Evolutionary conservation across 2,329 filamentous ascomycete genomes (phyloP), one percentile per base, ranked within the genome.

Genomic region (Endoconidiophora laricicola): DNA sequence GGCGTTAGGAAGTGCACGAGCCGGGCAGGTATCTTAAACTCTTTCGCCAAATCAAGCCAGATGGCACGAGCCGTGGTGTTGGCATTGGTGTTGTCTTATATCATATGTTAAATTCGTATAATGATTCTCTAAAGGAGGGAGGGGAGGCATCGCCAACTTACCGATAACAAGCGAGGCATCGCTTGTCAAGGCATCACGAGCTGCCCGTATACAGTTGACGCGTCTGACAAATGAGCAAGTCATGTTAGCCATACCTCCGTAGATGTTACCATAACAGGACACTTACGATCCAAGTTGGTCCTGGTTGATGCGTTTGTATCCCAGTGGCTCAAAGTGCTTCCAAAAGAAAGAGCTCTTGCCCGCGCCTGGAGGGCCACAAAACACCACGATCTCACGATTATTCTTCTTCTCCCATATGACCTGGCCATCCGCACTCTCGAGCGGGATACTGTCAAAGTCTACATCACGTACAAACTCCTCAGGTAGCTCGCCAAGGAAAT

Each of bases 341-440:
- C 81, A 86, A 65, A 82, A 95, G 59, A 91, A 94, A 0, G 86
- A 90, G 38, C 86, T 94, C 65, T 98, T 96, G 16, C 91, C 91
- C 2, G 86, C 79, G 1, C 85, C 88, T 0, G 91, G 91, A 44
- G 84, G 86, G 1, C 91, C 91, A 59, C 85, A 90, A 61, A 94
- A 86, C 6, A 96, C 64, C 22, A 96, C 76, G 12, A 96, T 68
- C 50, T 95, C 88, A 55, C 78, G 63, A 4, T 74, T 62, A 58
- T 81, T 77, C 47, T 70, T 73, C 65, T 80, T 86, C 44, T 73
- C 69, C 55, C 73, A 72, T 1, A 78, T 7, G 0, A 50, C 38
- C 2, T 60, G 1, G 56, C 45, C 16, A 49, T 41, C 1, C 52
- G 49, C 2, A 56, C 39, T n/a, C 60, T 58, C 4, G 62, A 55